A percentile compares a stretch with the other conserved stretches of the same genome.
Conservation (phyloP, 2,329 filamentous ascomycete genomes). For the Pseudocercospora macadamiae region DNA sequence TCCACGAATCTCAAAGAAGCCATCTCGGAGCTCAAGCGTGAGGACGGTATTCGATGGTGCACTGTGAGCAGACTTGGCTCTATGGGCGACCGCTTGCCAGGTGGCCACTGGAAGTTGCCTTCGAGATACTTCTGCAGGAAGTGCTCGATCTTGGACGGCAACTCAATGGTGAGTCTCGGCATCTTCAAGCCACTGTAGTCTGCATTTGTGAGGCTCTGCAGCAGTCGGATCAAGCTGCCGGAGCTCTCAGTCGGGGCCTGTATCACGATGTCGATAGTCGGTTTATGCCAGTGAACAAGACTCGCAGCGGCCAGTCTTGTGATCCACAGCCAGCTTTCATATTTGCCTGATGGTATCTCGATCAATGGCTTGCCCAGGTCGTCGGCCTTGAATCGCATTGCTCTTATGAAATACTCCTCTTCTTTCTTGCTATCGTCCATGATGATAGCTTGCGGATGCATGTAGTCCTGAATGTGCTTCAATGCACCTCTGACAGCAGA, state of each 20-base stretch:
- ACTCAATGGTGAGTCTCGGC: conserved; percentile 81
- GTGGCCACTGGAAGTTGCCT: conserved; percentile 68
- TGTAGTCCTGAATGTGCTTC: conserved; percentile 69
- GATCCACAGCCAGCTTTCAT: conserved; percentile 73
- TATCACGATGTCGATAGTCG: conserved; percentile 80
- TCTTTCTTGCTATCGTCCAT: conserved; percentile 70
- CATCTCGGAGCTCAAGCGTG: conserved; percentile 66
- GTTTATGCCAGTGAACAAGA: conserved; percentile 74
- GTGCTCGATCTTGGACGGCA: conserved; percentile 71
- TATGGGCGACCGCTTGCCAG: conserved; percentile 51
- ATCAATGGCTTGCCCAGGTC: conserved; percentile 66
- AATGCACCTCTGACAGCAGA: conserved; percentile 67
- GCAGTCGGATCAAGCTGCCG: conserved; percentile 73
- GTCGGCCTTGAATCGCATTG: conserved; percentile 59
- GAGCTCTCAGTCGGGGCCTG: conserved; percentile 72
- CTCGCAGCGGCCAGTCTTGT: conserved; percentile 74
- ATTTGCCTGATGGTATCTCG: conserved; percentile 67
- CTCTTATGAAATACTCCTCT: conserved; percentile 67
- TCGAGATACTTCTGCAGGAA: conserved; percentile 66
- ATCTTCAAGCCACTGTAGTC: conserved; percentile 72
- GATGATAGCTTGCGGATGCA: conserved; percentile 77
- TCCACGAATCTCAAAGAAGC: conserved; percentile 78
- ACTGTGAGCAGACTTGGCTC: conserved; percentile 61
- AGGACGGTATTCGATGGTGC: conserved; percentile 70
- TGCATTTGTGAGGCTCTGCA: conserved; percentile 73